phyloP scores from a whole-genome alignment of 2,329 filamentous ascomycete species.

The Orbilia brochopaga region DNA sequence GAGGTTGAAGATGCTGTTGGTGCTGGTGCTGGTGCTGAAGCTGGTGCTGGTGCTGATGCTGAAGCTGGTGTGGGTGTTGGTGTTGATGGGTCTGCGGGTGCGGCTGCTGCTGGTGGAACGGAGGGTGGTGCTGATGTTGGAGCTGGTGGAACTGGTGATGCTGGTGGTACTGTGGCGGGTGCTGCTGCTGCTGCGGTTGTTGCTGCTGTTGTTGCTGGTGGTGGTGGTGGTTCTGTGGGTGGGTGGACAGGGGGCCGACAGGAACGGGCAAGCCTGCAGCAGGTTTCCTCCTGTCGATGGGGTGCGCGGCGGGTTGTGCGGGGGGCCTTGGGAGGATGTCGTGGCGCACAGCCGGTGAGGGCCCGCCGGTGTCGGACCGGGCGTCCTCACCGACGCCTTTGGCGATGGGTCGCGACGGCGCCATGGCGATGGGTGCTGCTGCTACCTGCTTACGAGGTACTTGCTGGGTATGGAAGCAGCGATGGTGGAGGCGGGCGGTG shows the following conservation, averaged over 20 bases:
- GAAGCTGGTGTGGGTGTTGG: background rate
- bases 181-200: background rate
- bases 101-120: too few species aligned
- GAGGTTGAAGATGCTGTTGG: background rate
- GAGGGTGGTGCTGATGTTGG: too few species aligned
- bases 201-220: constrained; percentile 8
- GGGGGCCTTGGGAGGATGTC: constrained; percentile 10
- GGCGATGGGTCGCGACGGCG: constrained; percentile 23
- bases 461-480: background rate
- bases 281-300: constrained; percentile 20
- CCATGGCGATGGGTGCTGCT: constrained; percentile 8
- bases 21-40: background rate
- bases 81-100: background rate
- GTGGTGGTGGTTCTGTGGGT: constrained; percentile 7
- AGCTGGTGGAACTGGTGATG: background rate
- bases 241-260: background rate
- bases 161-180: constrained; percentile 4
- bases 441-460: too few species aligned
- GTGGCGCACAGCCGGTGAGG: constrained; percentile 11
- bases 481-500: background rate
- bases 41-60: background rate
- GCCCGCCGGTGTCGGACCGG: constrained; percentile 23
- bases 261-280: background rate
- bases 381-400: constrained; percentile 23
- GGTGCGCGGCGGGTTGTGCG: background rate